Percentiles rank a stretch among this genome's conserved stretches.
phyloP scores from a whole-genome alignment of 768 basidiomycete genomes.

The Pleurotus tuoliensis region DNA sequence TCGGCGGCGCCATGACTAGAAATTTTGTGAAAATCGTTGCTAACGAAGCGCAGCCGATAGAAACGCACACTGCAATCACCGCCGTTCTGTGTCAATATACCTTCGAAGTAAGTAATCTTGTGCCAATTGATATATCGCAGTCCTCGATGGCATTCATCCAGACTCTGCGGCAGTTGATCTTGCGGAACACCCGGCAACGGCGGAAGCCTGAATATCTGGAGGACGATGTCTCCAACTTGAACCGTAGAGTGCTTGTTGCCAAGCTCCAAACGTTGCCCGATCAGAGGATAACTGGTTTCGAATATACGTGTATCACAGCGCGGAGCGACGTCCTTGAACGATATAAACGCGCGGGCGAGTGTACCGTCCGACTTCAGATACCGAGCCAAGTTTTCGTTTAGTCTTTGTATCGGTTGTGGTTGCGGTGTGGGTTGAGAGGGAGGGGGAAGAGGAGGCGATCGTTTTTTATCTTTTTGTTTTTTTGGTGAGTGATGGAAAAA shows the following conservation, averaged over 20 bases:
- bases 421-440: conserved; percentile 35
- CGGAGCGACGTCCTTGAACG: conserved; percentile 81
- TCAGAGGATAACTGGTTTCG: conserved; percentile 78
- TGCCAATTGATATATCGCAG: conserved; percentile 91
- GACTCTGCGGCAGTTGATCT: conserved; percentile 80
- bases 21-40: conserved; percentile 8
- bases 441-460: conserved; percentile 27
- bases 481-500: conserved; percentile 79
- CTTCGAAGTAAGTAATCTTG: conserved; percentile 91
- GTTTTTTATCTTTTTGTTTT: conserved; percentile 49
- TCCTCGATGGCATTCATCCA: conserved; percentile 90
- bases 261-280: conserved; percentile 65
- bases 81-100: conserved; percentile 87
- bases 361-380: conserved; percentile 85
- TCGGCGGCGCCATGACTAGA: conserved; percentile 77
- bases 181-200: conserved; percentile 78
- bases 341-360: conserved; percentile 81
- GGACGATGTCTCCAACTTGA: conserved; percentile 81
- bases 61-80: conserved; percentile 84
- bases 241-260: conserved; percentile 57
- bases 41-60: background rate
- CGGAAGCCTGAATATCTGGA: conserved; percentile 90
- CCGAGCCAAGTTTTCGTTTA: conserved; percentile 75
- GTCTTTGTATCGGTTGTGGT: conserved; percentile 29
- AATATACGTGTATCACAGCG: conserved; percentile 84